Percentiles rank a stretch among this genome's conserved stretches.
Evolutionary conservation across 1,139 yeast species (phyloP).

Genomic region (Debaryomycetaceae sp.): DNA sequence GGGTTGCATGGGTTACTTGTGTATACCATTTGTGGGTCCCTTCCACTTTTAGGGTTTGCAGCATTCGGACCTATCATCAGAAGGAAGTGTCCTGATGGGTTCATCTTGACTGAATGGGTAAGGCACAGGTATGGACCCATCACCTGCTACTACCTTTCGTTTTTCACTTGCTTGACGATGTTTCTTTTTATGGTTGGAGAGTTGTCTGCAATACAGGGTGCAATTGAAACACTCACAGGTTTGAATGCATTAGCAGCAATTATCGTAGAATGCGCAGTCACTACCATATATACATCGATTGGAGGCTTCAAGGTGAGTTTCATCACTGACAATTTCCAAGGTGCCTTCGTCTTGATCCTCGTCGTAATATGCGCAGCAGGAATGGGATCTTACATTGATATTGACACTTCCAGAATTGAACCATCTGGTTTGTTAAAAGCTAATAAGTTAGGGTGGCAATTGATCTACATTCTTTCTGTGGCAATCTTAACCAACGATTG

Average conservation of each 20-base stretch:
- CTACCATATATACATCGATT: slow-evolving; percentile 79
- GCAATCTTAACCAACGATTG: slow-evolving; percentile 90
- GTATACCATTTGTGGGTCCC: slow-evolving; percentile 75
- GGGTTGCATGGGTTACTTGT: slow-evolving; percentile 88
- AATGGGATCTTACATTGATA: slow-evolving; percentile 71
- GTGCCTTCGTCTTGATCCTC: slow-evolving; percentile 64
- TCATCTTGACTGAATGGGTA: slow-evolving; percentile 94
- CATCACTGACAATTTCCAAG: slow-evolving; percentile 85
- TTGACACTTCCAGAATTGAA: slow-evolving; percentile 60
- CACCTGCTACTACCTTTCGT: slow-evolving; percentile 71
- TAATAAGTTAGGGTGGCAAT: slow-evolving; percentile 82
- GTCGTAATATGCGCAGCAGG: slow-evolving; percentile 73
- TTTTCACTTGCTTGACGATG: slow-evolving; percentile 81
- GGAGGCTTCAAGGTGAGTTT: slow-evolving; percentile 93
- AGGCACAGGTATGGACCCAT: slow-evolving; percentile 71
- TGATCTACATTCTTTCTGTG: slow-evolving; percentile 75
- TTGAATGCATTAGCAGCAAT: slow-evolving; percentile 77
- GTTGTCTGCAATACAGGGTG: slow-evolving; percentile 72
- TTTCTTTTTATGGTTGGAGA: slow-evolving; percentile 88
- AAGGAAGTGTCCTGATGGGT: slow-evolving; percentile 81
- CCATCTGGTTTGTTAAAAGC: slow-evolving; percentile 64
- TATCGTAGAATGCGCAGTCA: slow-evolving; percentile 83
- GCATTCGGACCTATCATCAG: slow-evolving; percentile 79
- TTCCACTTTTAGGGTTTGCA: slow-evolving; percentile 82
- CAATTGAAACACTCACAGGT: slow-evolving; percentile 75